Conservation (phyloP, 1,284 basidiomycete genomes). For the Sporisorium scitamineum region DNA sequence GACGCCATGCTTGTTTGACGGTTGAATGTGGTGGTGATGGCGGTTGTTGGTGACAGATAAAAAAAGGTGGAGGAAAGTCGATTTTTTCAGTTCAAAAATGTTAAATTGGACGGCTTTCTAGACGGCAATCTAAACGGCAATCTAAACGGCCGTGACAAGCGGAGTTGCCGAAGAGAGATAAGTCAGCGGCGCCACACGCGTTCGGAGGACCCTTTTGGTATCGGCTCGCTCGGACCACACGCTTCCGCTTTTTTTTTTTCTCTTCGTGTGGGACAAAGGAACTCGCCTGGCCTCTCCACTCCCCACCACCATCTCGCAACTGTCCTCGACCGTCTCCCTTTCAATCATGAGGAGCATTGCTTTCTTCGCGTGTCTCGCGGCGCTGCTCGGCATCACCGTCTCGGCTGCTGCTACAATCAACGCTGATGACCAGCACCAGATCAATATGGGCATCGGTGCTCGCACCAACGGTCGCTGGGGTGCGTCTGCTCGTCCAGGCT, state of each 20-base stretch:
- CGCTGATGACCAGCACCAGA: constrained; percentile 21
- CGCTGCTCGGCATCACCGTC: constrained; percentile 25
- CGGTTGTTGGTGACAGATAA: background rate
- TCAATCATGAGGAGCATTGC: constrained; percentile 31
- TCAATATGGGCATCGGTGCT: constrained; percentile 37
- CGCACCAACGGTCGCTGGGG: constrained; percentile 27
- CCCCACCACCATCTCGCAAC: background rate
- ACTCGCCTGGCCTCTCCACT: too few relatives aligned
- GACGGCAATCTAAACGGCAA: constrained; percentile 18
- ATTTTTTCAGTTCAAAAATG: background rate
- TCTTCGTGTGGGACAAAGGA: too few relatives aligned
- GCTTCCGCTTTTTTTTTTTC: constrained; percentile 14
- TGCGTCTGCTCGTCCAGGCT: constrained; percentile 7
- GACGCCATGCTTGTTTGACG: constrained; percentile 19
- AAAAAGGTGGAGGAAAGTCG: constrained; percentile 10
- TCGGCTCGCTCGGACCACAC: constrained; percentile 13
- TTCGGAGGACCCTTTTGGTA: constrained; percentile 2
- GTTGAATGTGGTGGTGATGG: constrained; percentile 3
- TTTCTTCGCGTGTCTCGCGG: constrained; percentile 42
- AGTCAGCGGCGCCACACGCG: background rate
- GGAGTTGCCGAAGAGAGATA: background rate
- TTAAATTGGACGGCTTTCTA: constrained; percentile 16
- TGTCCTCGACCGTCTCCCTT: background rate
- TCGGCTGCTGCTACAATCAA: constrained; percentile 35
- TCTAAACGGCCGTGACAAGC: too few relatives aligned